Percentiles rank a stretch among this genome's conserved stretches.
phyloP scores from a whole-genome alignment of 148 eudicot genomes.

The Chenopodium berlandieri region DNA sequence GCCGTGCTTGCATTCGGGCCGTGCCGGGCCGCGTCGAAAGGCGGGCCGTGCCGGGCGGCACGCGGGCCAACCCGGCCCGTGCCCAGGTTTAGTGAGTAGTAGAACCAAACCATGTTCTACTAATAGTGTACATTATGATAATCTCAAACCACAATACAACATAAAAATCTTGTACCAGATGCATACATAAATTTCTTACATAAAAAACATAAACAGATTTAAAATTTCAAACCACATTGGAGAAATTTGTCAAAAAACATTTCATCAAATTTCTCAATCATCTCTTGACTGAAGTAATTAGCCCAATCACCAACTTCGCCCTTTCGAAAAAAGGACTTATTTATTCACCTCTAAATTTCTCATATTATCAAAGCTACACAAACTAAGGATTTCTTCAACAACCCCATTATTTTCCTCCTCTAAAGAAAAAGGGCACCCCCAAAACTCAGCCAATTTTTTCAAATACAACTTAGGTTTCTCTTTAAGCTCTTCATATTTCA shows the following conservation, averaged over 20 bases:
- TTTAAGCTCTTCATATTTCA: slow-evolving; percentile 48
- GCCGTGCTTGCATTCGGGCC: no score
- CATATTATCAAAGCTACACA: slow-evolving; percentile 46
- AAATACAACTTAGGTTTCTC: slow-evolving; percentile 27
- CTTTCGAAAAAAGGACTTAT: slow-evolving; percentile 36
- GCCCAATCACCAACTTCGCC: slow-evolving; percentile 54
- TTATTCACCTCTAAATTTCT: slow-evolving; percentile 48
- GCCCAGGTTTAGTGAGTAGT: no score
- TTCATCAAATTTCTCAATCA: slow-evolving; percentile 33
- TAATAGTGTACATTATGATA: no score
- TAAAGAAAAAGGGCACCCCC: slow-evolving; percentile 35
- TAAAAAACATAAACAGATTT: not conserved
- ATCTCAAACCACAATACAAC: no score
- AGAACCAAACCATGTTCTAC: no score
- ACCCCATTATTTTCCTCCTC: slow-evolving; percentile 42
- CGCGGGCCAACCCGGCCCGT: no score
- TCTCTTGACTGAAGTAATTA: slow-evolving; percentile 37
- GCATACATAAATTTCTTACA: not conserved
- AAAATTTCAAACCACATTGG: slow-evolving; percentile 28
- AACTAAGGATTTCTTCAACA: slow-evolving; percentile 25
- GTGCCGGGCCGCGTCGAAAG: no score
- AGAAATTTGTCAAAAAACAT: slow-evolving; percentile 29
- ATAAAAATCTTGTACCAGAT: not conserved
- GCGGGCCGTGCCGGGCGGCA: no score
- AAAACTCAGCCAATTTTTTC: slow-evolving; percentile 40